A percentile compares a stretch with the other conserved stretches of the same genome.
Conservation (phyloP, 1,139 yeast genomes). For the Debaryomyces coudertii region DNA sequence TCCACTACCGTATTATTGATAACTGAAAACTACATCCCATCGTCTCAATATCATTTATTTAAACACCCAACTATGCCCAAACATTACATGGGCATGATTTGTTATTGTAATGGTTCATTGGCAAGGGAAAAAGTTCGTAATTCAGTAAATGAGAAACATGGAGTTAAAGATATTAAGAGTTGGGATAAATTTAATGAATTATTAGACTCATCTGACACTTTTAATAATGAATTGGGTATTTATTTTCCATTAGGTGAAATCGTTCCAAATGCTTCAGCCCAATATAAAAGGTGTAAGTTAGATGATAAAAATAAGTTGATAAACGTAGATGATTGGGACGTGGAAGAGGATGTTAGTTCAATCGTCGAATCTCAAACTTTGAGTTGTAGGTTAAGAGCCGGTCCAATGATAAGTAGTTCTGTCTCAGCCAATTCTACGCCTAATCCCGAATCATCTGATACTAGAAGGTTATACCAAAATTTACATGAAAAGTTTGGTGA, state of each 20-base stretch:
- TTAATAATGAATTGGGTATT: constrained; percentile 62
- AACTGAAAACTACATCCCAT: constrained; percentile 77
- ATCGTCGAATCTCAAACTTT: constrained; percentile 87
- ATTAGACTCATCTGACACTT: constrained; percentile 40
- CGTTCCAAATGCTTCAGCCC: constrained; percentile 76
- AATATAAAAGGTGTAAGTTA: constrained; percentile 52
- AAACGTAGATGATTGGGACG: constrained; percentile 37
- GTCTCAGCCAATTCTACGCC: constrained; percentile 20
- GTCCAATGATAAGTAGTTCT: constrained; percentile 58
- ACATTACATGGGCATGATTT: constrained; percentile 92
- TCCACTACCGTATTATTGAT: constrained; percentile 84
- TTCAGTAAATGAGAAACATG: constrained; percentile 53
- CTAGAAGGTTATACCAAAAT: constrained; percentile 22
- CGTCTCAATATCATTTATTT: constrained; percentile 82
- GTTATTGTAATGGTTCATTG: constrained; percentile 88
- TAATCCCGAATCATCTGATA: constrained; percentile 19
- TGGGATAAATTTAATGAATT: constrained; percentile 74
- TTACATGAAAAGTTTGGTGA: constrained; percentile 41
- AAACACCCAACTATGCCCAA: constrained; percentile 79
- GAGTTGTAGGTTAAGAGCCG: constrained; percentile 77
- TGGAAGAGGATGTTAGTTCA: constrained; percentile 70
- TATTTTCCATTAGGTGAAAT: constrained; percentile 90
- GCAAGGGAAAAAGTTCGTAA: constrained; percentile 82
- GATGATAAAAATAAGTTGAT: constrained; percentile 24
- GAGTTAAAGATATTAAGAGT: constrained; percentile 31